Base-by-base conservation (phyloP, 225 moss, liverwort and hornwort genomes). In the Straminergon stramineum region DNA sequence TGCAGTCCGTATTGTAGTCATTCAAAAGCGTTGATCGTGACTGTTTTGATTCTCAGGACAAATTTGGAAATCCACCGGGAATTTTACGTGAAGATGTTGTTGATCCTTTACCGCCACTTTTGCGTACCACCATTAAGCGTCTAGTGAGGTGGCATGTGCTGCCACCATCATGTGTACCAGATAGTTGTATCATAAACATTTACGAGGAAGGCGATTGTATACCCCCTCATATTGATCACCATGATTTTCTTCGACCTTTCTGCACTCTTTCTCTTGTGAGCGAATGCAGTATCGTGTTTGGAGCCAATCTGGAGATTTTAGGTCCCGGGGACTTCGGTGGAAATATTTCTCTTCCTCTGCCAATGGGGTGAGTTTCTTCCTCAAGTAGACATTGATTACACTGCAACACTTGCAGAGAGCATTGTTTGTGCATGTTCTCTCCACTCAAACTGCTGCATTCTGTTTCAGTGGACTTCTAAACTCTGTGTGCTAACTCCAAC, bases 161-260 rank as follows among this genome's bases (percentile, higher is more conserved):
- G 81, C 95, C 97, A 58, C 90, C 93, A 52, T 87, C 86, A 7
- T 96, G 95, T 77, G 92, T 97, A 67, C 98, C 96, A 58, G 97
- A 97, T 75, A 98, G 98, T 88, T 98, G 98, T 81, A 98, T 98
- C 52, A 93, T 98, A 22, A 98, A 98, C 81, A 97, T 98, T 32
- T 98, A 98, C 65, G 95, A 98, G 41, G 95, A 95, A 89, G 95
- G 94, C 66, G 98, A 97, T 78, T 98, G 97, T 75, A 98, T 98
- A 34, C 98, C 98, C 32, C 98, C 97, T n/a, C 98, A 98, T 63
- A 95, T 98, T 30, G 98, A 98, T 78, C 97, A 97, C 83, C 97
- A 98, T 80, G 97, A 98, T 87, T 98, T 97, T 82, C 91, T 95
- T 35, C 94, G 96, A 34, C 98, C 98, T 17, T 98, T 98, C 85